Percentiles rank a stretch among this genome's conserved stretches.
Evolutionary conservation across 495 filamentous ascomycete genomes (phyloP).

Genomic region (Glarea lozoyensis): DNA sequence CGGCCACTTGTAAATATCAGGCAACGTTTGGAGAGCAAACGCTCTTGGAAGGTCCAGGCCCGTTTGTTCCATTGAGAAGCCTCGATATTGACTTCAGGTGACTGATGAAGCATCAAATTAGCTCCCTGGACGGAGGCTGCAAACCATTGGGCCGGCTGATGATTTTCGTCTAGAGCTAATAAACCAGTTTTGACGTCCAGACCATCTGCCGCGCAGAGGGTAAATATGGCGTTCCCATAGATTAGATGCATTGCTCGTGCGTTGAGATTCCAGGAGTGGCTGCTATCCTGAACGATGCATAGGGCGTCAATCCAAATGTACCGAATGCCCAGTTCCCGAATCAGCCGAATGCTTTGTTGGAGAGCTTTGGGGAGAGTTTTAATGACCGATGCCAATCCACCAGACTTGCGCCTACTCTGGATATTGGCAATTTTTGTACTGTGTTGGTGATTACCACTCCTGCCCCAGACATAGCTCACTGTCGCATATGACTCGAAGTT

Average conservation of each 20-base stretch:
- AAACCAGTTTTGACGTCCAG: conserved; percentile 17
- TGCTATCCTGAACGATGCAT: conserved; percentile 21
- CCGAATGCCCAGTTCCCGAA: conserved; percentile 16
- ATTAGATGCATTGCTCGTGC: conserved; percentile 19
- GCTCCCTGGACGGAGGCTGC: conserved; percentile 6
- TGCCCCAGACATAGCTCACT: background rate
- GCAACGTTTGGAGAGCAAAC: conserved; percentile 23
- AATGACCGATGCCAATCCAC: conserved; percentile 12
- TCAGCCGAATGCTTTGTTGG: conserved; percentile 19
- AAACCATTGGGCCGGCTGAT: background rate
- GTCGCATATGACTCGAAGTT: too few species aligned
- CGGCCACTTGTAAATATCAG: conserved; percentile 22
- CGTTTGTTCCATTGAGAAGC: conserved; percentile 23
- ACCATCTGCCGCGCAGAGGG: conserved; percentile 23
- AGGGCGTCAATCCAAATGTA: conserved; percentile 32
- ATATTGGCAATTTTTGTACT: background rate
- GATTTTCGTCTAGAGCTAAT: conserved; percentile 6
- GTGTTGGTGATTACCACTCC: background rate
- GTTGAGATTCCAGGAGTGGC: conserved; percentile 18
- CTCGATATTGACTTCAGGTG: conserved; percentile 13
- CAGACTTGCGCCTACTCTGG: background rate
- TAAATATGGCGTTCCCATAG: conserved; percentile 21
- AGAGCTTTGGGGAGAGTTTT: conserved; percentile 19
- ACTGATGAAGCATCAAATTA: conserved; percentile 10
- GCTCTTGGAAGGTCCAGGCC: conserved; percentile 33